Evolutionary conservation across 345 rosid genomes (phyloP), one percentile per base, ranked within the genome.

Genomic region (Murraya paniculata): DNA sequence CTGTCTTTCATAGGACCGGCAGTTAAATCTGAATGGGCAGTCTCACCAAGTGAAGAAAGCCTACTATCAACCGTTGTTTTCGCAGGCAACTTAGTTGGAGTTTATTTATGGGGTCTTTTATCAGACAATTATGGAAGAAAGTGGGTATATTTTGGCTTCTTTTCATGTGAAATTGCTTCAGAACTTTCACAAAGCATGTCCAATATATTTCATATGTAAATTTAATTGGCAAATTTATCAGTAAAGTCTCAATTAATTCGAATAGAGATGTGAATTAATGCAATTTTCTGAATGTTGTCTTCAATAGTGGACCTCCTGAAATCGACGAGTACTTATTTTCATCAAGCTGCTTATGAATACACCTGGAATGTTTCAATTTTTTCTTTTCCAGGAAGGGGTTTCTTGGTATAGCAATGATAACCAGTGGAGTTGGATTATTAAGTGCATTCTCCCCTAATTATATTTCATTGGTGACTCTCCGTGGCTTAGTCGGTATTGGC

Each of bases 401-500:
- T 75, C 75, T 88, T 65, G 81, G 84, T n/a, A 83, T 85, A 75
- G 83, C 88, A 22, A 22, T 82, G 36, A 79, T 88, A 67, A 87
- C 93, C 9, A 73, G 89, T 76, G 84, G 48, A 71, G 86, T 85
- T 71, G 91, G 93, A 57, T 76, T 90, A n/a, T 68, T 87, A 50
- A 87, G 93, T 81, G 78, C 90, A 7, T 82, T 90, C 55, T 55
- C 90, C 73, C 89, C 87, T 5, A 88, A 86, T 70, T 90, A 84
- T 66, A 28, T 64, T 22, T 64, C 74, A n/a, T 53, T 88, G 53
- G 13, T 88, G 28, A 50, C 68, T 67, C 78, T 82, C 39, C 89
- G 93, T 2, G 81, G 81, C 55, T 74, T 90, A 36, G 93, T 87
- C 45, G 90, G 91, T 38, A 62, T 88, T 77, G 91, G 93, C 64